Conservation (phyloP, 2,329 filamentous ascomycete species). For the Cladophialophora exuberans region DNA sequence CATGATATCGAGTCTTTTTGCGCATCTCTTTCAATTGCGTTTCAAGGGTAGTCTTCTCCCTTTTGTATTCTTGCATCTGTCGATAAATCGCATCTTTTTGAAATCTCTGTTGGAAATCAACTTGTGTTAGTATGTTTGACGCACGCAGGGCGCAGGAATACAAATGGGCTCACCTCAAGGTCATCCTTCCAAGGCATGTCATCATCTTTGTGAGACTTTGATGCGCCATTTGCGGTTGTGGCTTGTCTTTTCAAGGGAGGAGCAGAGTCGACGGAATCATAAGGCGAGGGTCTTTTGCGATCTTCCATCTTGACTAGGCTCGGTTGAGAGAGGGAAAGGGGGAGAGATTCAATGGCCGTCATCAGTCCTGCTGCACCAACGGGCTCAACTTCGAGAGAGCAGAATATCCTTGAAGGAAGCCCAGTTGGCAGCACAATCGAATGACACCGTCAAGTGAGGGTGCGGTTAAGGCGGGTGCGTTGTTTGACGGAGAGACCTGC, state of each 20-base stretch:
- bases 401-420: constrained; percentile 13
- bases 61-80: constrained; percentile 97
- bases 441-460: not conserved
- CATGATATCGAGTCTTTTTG: constrained; percentile 78
- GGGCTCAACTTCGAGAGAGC: constrained; percentile 7
- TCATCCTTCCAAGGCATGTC: constrained; percentile 73
- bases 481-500: constrained; percentile 5
- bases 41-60: constrained; percentile 82
- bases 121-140: constrained; percentile 10
- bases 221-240: constrained; percentile 69
- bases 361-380: constrained; percentile 66
- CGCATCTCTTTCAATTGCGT: constrained; percentile 77
- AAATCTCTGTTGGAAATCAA: constrained; percentile 64
- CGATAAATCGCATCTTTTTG: constrained; percentile 96
- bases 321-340: constrained; percentile 69
- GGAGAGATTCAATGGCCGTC: constrained; percentile 78
- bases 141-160: not conserved
- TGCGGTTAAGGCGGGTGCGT: not conserved
- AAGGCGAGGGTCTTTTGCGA: constrained; percentile 90
- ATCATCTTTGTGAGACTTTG: constrained; percentile 64
- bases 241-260: constrained; percentile 92
- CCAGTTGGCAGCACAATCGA: constrained; percentile 8
- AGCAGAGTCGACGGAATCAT: constrained; percentile 78
- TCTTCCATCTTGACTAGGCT: constrained; percentile 97
- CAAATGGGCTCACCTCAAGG: constrained; percentile 68